These are phyloP conservation scores for Russula lepida DNA, from an alignment of 768 basidiomycete genomes.

Conservation along the genomic window DNA sequence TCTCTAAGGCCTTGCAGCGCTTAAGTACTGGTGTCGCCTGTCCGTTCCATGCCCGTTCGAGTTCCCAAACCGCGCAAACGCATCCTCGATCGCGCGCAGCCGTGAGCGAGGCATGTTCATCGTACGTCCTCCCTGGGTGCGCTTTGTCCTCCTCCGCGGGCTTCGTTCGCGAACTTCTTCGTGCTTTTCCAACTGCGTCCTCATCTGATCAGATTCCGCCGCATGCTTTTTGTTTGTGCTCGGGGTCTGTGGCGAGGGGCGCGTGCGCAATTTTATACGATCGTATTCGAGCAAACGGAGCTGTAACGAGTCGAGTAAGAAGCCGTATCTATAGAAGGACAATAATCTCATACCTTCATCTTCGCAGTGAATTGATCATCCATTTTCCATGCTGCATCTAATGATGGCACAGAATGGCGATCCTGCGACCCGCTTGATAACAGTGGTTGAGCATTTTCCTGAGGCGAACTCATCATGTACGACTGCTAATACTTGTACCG, in stretches of 20 bases:
- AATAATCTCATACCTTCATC: conserved; percentile 76
- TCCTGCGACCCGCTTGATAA: conserved; percentile 92
- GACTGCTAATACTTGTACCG: no score
- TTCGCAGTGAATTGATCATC: conserved; percentile 93
- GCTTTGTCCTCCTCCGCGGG: conserved; percentile 61
- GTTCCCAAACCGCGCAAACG: conserved; percentile 65
- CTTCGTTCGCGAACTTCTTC: conserved; percentile 80
- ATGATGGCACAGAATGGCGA: no score
- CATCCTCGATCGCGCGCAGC: conserved; percentile 64
- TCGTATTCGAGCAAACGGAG: no score
- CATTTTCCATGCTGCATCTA: conserved; percentile 49
- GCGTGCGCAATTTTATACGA: conserved; percentile 85
- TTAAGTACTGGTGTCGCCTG: no score
- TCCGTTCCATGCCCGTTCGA: conserved; percentile 69
- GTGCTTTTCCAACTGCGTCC: conserved; percentile 73
- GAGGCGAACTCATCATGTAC: no score
- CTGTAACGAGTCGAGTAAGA: no score
- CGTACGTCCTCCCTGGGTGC: conserved; percentile 46
- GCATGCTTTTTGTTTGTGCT: conserved; percentile 71
- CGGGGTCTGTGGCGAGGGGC: conserved; percentile 70
- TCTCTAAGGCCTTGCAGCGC: conserved; percentile 62
- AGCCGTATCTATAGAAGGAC: not conserved
- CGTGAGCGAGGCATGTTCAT: conserved; percentile 43
- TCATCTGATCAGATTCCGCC: conserved; percentile 95
- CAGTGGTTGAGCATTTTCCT: no score